These are phyloP conservation scores for Prototheca stagnorum DNA, from an alignment of 163 green algal species.

Conservation along the genomic window DNA sequence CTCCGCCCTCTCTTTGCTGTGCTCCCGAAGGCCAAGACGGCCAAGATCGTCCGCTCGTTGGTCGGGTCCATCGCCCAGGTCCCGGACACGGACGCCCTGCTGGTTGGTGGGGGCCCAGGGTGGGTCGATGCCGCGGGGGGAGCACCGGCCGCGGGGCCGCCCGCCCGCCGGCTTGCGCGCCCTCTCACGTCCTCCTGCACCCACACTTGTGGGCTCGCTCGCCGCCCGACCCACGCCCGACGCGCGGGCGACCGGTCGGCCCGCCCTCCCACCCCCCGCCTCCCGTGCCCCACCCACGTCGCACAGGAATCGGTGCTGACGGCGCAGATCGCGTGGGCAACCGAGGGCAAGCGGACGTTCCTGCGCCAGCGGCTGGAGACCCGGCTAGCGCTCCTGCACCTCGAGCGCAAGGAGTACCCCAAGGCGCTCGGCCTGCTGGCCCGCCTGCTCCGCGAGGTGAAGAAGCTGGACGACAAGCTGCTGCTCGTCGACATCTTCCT, in stretches of 20 bases:
- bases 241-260: too few relatives aligned
- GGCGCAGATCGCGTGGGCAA: slow-evolving; percentile 79
- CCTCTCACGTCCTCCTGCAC: too few relatives aligned
- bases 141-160: too few relatives aligned
- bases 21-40: slow-evolving; percentile 96
- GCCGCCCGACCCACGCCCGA: too few relatives aligned
- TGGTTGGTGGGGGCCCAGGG: too few relatives aligned
- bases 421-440: slow-evolving; percentile 59
- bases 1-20: slow-evolving; percentile 68
- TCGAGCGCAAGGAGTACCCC: slow-evolving; percentile 63
- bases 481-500: slow-evolving; percentile 96
- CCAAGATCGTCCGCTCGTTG: slow-evolving; percentile 88
- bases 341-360: slow-evolving; percentile 87
- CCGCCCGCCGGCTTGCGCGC: too few relatives aligned
- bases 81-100: slow-evolving; percentile 68
- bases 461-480: slow-evolving; percentile 96
- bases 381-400: slow-evolving; percentile 49
- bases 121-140: too few relatives aligned
- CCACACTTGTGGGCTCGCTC: too few relatives aligned
- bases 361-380: slow-evolving; percentile 86
- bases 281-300: too few relatives aligned
- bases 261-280: too few relatives aligned
- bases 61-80: slow-evolving; percentile 86
- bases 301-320: slow-evolving; percentile 62
- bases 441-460: slow-evolving; percentile 82